Conservation (phyloP, 208 protist genomes). For the Trypanosoma rangeli region DNA sequence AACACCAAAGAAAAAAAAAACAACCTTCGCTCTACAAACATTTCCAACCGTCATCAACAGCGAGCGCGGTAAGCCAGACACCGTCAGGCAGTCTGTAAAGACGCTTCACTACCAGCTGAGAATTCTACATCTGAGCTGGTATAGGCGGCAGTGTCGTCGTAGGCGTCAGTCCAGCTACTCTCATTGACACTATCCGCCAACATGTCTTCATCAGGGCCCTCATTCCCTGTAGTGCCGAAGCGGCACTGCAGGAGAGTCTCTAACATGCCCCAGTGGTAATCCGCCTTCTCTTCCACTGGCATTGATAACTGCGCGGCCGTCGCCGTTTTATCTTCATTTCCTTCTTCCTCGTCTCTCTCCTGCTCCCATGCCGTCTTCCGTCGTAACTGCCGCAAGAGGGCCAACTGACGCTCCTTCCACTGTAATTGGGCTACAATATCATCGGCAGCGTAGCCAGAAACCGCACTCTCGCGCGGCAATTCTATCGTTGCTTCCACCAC, state of each 20-base stretch:
- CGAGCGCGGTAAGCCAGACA: neutral
- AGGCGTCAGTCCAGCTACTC: conserved; percentile 8
- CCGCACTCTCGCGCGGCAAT: neutral
- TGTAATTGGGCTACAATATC: conserved; percentile 51
- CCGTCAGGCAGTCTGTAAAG: neutral
- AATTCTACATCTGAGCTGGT: neutral
- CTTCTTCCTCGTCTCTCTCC: conserved; percentile 6
- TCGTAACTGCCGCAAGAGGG: conserved; percentile 39
- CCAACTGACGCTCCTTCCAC: conserved; percentile 67
- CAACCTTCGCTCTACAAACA: neutral
- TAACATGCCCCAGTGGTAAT: conserved; percentile 70
- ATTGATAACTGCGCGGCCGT: neutral
- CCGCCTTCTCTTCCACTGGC: conserved; percentile 13
- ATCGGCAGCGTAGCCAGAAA: conserved; percentile 29
- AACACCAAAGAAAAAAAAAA: conserved; percentile 3
- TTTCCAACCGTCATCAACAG: neutral
- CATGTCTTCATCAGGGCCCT: neutral
- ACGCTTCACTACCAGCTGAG: conserved; percentile 5
- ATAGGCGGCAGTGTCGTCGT: neutral
- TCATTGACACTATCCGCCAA: conserved; percentile 16
- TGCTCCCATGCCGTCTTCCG: conserved; percentile 7
- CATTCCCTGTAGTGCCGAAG: conserved; percentile 21
- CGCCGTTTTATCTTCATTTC: neutral
- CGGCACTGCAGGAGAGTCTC: conserved; percentile 65
- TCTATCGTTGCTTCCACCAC: neutral